These are phyloP conservation scores for Carex kokanica DNA, from an alignment of 176 grass and related monocot species.

Conservation along the genomic window DNA sequence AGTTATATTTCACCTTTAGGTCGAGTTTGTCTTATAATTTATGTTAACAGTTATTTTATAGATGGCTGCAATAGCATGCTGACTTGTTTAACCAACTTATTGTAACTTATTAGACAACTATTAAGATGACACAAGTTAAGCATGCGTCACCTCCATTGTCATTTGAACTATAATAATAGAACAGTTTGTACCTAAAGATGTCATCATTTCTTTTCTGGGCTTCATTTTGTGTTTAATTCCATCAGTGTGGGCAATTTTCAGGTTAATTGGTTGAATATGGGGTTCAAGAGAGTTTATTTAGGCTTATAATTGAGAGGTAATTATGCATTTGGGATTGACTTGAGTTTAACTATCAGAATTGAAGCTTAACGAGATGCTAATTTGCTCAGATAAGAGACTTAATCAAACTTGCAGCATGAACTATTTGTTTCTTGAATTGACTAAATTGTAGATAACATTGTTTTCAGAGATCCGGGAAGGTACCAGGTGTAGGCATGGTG, in stretches of 20 bases:
- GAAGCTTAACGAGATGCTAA: background rate
- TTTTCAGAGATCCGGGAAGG: constrained; percentile 71
- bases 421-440: constrained; percentile 7
- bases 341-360: background rate
- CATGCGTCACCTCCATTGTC: background rate
- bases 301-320: background rate
- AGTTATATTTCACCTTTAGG: background rate
- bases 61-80: background rate
- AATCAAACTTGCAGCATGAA: background rate
- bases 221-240: background rate
- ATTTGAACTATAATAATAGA: background rate
- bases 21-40: background rate
- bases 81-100: background rate
- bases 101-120: background rate
- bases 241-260: background rate
- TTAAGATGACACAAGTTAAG: background rate
- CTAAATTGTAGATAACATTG: background rate
- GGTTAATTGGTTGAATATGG: background rate
- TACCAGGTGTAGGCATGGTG: constrained; percentile 79
- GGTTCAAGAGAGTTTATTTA: background rate
- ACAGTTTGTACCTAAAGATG: background rate
- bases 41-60: background rate
- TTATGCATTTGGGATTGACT: background rate
- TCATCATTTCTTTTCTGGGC: background rate
- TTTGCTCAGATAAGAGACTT: background rate